These are phyloP conservation scores for Aspergillus japonicus DNA, from an alignment of 2,329 filamentous ascomycete species.

Conservation along the genomic window DNA sequence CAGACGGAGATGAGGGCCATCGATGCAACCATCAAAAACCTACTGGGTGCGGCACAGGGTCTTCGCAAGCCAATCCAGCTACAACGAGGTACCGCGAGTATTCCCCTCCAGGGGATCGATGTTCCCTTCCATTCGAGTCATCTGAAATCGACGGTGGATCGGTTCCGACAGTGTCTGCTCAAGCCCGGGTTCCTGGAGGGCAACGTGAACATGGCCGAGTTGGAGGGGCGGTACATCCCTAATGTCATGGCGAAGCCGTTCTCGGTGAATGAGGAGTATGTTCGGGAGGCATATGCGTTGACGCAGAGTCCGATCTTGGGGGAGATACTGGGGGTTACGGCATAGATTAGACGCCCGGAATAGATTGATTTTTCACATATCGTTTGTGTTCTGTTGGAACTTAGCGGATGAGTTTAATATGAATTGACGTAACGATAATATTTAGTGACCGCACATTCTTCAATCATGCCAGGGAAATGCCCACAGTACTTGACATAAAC, in stretches of 20 bases:
- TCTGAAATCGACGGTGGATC: slow-evolving; percentile 91
- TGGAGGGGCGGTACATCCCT: slow-evolving; percentile 95
- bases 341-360: neutral
- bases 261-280: slow-evolving; percentile 92
- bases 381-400: too few relatives aligned
- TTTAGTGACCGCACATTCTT: too few relatives aligned
- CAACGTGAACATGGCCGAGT: slow-evolving; percentile 88
- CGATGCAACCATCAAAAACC: slow-evolving; percentile 33
- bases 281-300: slow-evolving; percentile 90
- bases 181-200: slow-evolving; percentile 18
- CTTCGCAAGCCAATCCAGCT: slow-evolving; percentile 76
- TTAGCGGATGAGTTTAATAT: too few relatives aligned
- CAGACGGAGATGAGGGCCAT: neutral
- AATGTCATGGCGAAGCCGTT: slow-evolving; percentile 95
- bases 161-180: slow-evolving; percentile 84
- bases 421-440: too few relatives aligned
- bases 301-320: slow-evolving; percentile 54
- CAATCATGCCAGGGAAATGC: too few relatives aligned
- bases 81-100: slow-evolving; percentile 91
- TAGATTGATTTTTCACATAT: too few relatives aligned
- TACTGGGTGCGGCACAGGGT: slow-evolving; percentile 70
- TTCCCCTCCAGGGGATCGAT: slow-evolving; percentile 80
- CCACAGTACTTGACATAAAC: too few relatives aligned
- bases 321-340: slow-evolving; percentile 11
- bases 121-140: slow-evolving; percentile 98